phyloP scores from a whole-genome alignment of 2,329 filamentous ascomycete genomes.

The Colletotrichum echinochloae region DNA sequence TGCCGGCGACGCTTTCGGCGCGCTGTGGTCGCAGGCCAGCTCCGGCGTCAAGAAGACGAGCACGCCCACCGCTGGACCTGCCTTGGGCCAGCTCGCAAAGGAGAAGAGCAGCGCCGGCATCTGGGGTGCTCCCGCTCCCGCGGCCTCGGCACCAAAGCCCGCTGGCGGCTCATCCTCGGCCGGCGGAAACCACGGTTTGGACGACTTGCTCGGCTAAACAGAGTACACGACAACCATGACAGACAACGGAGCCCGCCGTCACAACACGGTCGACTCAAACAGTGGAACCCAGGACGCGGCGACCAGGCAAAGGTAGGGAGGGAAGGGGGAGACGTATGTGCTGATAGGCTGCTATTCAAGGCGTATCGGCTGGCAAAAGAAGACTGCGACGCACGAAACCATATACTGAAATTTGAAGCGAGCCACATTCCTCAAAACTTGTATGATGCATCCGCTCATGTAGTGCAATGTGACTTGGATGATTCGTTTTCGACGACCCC shows the following conservation, averaged over 20 bases:
- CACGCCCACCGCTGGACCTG: slow-evolving; percentile 74
- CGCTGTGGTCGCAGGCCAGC: slow-evolving; percentile 83
- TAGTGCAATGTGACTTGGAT: slow-evolving; percentile 28
- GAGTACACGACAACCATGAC: slow-evolving; percentile 1
- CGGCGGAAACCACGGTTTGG: slow-evolving; percentile 52
- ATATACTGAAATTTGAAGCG: slow-evolving; percentile 38
- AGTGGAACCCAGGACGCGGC: slow-evolving; percentile 32
- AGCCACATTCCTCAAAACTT: slow-evolving; percentile 10
- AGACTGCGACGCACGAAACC: slow-evolving; percentile 45
- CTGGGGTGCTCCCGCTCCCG: slow-evolving; percentile 79
- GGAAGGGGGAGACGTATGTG: slow-evolving; percentile 43
- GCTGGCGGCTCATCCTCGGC: slow-evolving; percentile 39
- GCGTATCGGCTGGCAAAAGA: slow-evolving; percentile 57
- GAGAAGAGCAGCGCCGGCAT: slow-evolving; percentile 96
- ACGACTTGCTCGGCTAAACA: slow-evolving; percentile 61
- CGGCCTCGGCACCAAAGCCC: slow-evolving; percentile 47
- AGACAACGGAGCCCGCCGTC: neutral
- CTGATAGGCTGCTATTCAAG: slow-evolving; percentile 54
- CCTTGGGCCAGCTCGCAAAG: slow-evolving; percentile 95
- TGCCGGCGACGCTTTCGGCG: slow-evolving; percentile 89
- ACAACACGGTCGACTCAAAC: slow-evolving; percentile 12
- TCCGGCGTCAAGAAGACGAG: slow-evolving; percentile 79
- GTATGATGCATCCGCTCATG: neutral
- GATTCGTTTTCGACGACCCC: neutral
- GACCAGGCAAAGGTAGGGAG: neutral